Conservation (phyloP, 371 early-diverging fungal species). For the Basidiobolus meristosporus region DNA sequence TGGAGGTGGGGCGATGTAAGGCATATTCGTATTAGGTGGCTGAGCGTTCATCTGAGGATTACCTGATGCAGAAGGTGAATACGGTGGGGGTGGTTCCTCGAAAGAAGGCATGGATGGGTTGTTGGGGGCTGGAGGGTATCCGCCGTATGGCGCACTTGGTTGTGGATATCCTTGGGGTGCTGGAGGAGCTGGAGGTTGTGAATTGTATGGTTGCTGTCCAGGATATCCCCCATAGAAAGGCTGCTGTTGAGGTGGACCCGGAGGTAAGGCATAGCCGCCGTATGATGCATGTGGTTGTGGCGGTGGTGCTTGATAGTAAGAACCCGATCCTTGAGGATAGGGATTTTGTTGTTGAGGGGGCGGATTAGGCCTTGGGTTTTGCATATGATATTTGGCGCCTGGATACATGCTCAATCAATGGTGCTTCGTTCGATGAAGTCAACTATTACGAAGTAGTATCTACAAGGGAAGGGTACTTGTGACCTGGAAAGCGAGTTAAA, state of each 20-base stretch:
- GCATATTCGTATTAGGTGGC: too few species aligned
- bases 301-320: not conserved
- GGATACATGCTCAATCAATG: not conserved
- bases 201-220: not conserved
- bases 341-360: not conserved
- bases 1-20: not conserved
- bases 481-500: too few species aligned
- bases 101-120: not conserved
- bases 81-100: not conserved
- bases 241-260: not conserved
- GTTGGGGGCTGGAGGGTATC: not conserved
- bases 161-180: not conserved
- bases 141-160: not conserved
- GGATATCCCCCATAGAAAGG: not conserved
- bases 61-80: too few species aligned
- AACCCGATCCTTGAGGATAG: not conserved
- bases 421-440: too few species aligned
- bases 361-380: not conserved
- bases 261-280: not conserved
- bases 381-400: conserved; percentile 1
- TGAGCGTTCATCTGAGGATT: too few species aligned
- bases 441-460: too few species aligned
- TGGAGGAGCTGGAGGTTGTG: not conserved
- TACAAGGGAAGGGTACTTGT: too few species aligned
- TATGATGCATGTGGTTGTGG: not conserved